phyloP scores from a whole-genome alignment of 2,329 filamentous ascomycete species.

The Diaporthe batatas region DNA sequence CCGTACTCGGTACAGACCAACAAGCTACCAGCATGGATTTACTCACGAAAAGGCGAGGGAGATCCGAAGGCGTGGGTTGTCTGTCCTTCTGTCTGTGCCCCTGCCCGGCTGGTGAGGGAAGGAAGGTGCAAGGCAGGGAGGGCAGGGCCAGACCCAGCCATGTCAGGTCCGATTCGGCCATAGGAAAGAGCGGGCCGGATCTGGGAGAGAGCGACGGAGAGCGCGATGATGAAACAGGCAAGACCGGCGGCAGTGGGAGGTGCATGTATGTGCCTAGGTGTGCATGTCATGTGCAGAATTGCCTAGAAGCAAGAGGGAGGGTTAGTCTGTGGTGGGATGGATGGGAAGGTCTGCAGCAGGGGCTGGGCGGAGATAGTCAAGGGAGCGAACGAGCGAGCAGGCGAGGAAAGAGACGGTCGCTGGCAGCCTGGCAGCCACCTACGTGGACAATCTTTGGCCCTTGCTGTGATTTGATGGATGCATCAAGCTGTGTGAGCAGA shows the following conservation, averaged over 20 bases:
- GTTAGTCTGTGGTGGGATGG: not conserved
- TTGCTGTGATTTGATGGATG: too few species aligned
- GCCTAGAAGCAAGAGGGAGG: not conserved
- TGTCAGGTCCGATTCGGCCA: constrained; percentile 1
- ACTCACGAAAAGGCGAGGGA: not conserved
- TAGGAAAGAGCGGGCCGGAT: constrained; percentile 21
- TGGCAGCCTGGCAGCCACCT: not conserved
- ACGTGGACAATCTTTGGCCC: too few species aligned
- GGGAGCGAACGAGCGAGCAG: constrained; percentile 1
- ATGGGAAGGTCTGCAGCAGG: constrained; percentile 18
- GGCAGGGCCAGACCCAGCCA: not conserved
- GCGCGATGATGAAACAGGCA: constrained; percentile 20
- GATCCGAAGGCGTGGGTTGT: constrained; percentile 21
- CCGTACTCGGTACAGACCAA: not conserved
- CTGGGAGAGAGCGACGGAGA: not conserved
- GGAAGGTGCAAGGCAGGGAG: not conserved
- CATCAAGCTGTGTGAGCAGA: too few species aligned
- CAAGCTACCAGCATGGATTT: constrained; percentile 16
- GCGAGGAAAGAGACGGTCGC: constrained; percentile 1
- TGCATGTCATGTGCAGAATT: not conserved
- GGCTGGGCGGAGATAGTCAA: constrained; percentile 11
- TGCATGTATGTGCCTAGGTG: not conserved
- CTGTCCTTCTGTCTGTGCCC: not conserved
- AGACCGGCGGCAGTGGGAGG: constrained; percentile 8
- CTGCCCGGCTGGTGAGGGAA: not conserved